Percentiles rank a stretch among this genome's conserved stretches.
These are phyloP conservation scores for Termitomyces sp. DNA, from an alignment of 768 basidiomycete genomes.

Conservation along the genomic window DNA sequence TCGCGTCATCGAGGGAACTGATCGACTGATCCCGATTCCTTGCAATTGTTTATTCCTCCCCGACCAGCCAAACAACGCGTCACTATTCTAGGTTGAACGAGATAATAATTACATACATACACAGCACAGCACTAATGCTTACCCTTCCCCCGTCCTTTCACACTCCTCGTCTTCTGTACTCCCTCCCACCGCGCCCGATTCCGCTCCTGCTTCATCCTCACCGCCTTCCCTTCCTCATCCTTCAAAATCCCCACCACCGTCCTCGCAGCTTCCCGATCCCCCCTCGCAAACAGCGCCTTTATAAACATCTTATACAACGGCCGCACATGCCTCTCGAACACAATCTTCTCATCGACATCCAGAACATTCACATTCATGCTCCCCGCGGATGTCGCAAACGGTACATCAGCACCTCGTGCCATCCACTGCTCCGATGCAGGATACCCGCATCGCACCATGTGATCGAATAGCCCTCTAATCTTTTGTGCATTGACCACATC, in stretches of 20 bases:
- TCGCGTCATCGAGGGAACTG: not conserved
- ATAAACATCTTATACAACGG: slow-evolving; percentile 76
- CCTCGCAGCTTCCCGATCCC: slow-evolving; percentile 52
- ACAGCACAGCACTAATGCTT: not conserved
- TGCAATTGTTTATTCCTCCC: not conserved
- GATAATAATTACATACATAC: too few relatives aligned
- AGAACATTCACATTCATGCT: slow-evolving; percentile 27
- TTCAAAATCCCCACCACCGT: slow-evolving; percentile 54
- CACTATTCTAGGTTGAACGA: not conserved
- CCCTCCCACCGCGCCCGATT: slow-evolving; percentile 29
- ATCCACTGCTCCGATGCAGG: slow-evolving; percentile 34
- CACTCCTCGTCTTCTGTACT: slow-evolving; percentile 14
- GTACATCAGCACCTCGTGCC: slow-evolving; percentile 27
- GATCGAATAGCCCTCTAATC: slow-evolving; percentile 61
- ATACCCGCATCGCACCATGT: slow-evolving; percentile 57
- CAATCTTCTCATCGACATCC: slow-evolving; percentile 38
- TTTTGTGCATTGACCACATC: slow-evolving; percentile 35
- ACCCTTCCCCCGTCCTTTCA: not conserved
- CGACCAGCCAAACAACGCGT: not conserved
- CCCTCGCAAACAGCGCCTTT: slow-evolving; percentile 53
- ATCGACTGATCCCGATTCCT: not conserved
- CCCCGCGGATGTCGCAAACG: slow-evolving; percentile 39
- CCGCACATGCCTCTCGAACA: slow-evolving; percentile 55
- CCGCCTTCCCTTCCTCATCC: slow-evolving; percentile 30
- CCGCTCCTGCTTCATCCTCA: slow-evolving; percentile 27